Evolutionary conservation across 73 alveolate genomes (phyloP), one percentile per base, ranked within the genome.

Genomic region (Tetrahymena thermophila): DNA sequence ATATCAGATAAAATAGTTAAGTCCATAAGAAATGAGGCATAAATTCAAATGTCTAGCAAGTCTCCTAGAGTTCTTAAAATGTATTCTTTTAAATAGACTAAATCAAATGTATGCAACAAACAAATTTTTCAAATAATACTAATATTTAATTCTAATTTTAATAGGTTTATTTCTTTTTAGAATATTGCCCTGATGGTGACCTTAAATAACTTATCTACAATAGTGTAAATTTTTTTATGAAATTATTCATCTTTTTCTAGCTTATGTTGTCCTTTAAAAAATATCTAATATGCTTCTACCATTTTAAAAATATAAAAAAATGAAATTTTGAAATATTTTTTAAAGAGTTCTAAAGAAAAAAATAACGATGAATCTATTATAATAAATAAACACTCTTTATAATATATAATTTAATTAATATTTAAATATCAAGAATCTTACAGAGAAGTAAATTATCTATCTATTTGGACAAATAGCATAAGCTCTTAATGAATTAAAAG

Each of bases 401-500:
- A n/a, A n/a, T 71, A 7, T 19, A 1, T 31, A 10, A n/a, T n/a
- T 25, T 19, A 71, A 71, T 71, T 28, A 28, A 28, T 23, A 8
- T 71, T 28, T 17, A 28, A 71, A 19, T 71, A 71, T 28, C 13
- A 23, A 71, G 89, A 71, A 71, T 71, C 89, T 71, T 31, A 71
- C 89, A 19, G 89, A 71, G 89, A 71, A 71, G 37, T 71, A 71
- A 31, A 71, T 71, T 19, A 94, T 94, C 85, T 44, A 94, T 35
- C 57, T 94, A n/a, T 57, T 94, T 84, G 84, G 93, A 19, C 93
- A 94, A 31, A 44, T 94, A 23, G 93, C 93, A 23, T 42, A 94
- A 50, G 96, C 95, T 85, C 85, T 94, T 25, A 85, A 85, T 31
- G 96, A 94, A 83, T 50, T 85, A 35, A 85, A 85, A 84, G 93